These are phyloP conservation scores for Psilocybe tampanensis DNA, from an alignment of 768 basidiomycete genomes.

Conservation along the genomic window DNA sequence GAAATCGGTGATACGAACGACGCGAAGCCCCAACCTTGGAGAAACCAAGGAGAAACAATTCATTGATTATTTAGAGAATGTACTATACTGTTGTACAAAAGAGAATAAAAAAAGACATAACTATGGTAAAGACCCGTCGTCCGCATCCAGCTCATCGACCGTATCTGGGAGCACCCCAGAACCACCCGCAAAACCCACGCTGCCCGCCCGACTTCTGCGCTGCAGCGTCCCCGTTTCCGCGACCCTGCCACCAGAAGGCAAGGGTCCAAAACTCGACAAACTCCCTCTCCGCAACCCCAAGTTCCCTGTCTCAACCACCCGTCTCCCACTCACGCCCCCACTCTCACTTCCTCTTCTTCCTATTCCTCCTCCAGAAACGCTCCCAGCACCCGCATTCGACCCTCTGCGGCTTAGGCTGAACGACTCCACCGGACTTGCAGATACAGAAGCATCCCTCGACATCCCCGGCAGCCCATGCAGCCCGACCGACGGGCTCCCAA, in stretches of 20 bases:
- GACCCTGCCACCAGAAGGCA: constrained; percentile 42
- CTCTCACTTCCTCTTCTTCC: constrained; percentile 33
- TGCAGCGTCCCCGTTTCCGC: constrained; percentile 57
- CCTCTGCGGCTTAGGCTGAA: constrained; percentile 34
- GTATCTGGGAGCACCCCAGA: constrained; percentile 28
- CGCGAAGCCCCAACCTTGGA: too few species aligned
- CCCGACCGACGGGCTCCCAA: constrained; percentile 67
- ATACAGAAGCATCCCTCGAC: constrained; percentile 38
- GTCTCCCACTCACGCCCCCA: constrained; percentile 33
- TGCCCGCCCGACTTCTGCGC: constrained; percentile 46
- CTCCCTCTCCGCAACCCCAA: constrained; percentile 49
- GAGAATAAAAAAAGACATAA: neutral
- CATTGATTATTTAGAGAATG: too few species aligned
- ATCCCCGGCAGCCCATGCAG: constrained; percentile 8
- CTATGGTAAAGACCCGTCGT: neutral
- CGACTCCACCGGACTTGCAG: constrained; percentile 50
- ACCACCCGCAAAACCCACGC: constrained; percentile 36
- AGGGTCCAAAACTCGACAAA: too few species aligned
- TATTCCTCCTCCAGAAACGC: constrained; percentile 22
- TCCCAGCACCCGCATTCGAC: constrained; percentile 22
- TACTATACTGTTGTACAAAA: too few species aligned
- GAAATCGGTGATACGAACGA: too few species aligned
- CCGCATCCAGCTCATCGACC: constrained; percentile 12
- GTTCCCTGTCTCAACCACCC: constrained; percentile 62
- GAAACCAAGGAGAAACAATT: too few species aligned